Base-by-base conservation (phyloP, 2,329 filamentous ascomycete genomes). In the Leptographium galeiforme region DNA sequence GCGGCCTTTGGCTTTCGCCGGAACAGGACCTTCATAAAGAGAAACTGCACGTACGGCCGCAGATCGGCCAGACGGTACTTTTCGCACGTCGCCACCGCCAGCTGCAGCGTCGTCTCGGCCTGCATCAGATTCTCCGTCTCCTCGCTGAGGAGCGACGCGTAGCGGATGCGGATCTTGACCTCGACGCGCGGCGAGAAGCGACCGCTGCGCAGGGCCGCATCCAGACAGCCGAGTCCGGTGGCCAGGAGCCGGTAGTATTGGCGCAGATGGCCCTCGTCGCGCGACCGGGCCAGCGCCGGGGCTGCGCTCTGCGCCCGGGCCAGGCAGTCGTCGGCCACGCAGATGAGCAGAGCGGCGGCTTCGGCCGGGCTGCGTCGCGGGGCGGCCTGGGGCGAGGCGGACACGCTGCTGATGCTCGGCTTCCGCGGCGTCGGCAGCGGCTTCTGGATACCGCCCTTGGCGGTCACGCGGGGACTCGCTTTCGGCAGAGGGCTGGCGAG, bases 51-150 rank as follows among this genome's bases (percentile, higher is more conserved):
- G 57, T 80, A 81, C 66, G 89, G 89, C 64, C 87, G 89, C 41
- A 89, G 67, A 59, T 90, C 86, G 32, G 69, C 62, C 56, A 81
- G 74, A 48, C 76, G 73, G 56, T 79, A 77, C 70, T 82, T 80
- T 56, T 85, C 82, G 60, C 82, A 87, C 2, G 86, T 70, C 2
- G 79, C 76, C 53, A 87, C 82, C 8, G 84, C 85, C 66, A 87
- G 87, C 43, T 78, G 83, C 54, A 91, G 66, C 4, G 82, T 74
- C 13, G 81, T 84, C 65, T 90, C 86, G 1, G 84, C 83, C 60
- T 87, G 81, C 69, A 81, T 81, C 12, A 81, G 70, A 58, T 89
- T 89, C 38, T 87, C 83, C 2, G 86, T 90, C 67, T 91, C 87
- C 57, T 88, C 82, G 40, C 81, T 76, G 30, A 91, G 66, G 8